Base-by-base conservation (phyloP, 805 yeast species). In the Candida insectorum region DNA sequence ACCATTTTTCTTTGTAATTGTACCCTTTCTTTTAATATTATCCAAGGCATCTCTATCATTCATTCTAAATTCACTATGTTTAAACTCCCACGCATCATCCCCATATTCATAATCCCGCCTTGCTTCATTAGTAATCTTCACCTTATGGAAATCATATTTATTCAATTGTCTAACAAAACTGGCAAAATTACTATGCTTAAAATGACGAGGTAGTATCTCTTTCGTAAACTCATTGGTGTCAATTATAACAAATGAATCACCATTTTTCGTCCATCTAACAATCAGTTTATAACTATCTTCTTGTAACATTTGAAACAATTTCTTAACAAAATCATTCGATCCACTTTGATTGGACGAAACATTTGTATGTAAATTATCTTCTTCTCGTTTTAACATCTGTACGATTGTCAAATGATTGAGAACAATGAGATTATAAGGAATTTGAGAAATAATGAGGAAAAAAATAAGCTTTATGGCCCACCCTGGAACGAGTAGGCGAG, bases 121-220 rank as follows among this genome's bases (percentile, higher is more conserved):
- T 40, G 77, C 84, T 45, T 79, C 88, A 37, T 69, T 75, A 25
- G 84, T 66, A 28, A 77, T 69, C 54, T 91, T 85, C 28, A 93
- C 95, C 62, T 93, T 93, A 68, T 93, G 98, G 67, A 93, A 93
- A 60, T 91, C 98, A 54, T 93, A 93, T 60, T 93, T 93, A 70
- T 93, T 93, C 49, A 93, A 69, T 56, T 93, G 98, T 28, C 98
- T 77, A 11, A 93, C 97, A 70, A 93, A 93, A 20, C 93, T 81
- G 14, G 97, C 94, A 62, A 93, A 89, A 56, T 93, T 91, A 40
- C 85, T 82, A 61, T 93, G 98, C 58, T 93, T 93, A 70, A 89
- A 93, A 62, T 87, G 93, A 51, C 81, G 80, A 4, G 99, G 97
- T 31, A 93, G 71, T 10, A 93, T 84, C 32, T 81, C 83, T 44